phyloP scores from a whole-genome alignment of 1,139 yeast species.

The Suhomyces bribrorum region DNA sequence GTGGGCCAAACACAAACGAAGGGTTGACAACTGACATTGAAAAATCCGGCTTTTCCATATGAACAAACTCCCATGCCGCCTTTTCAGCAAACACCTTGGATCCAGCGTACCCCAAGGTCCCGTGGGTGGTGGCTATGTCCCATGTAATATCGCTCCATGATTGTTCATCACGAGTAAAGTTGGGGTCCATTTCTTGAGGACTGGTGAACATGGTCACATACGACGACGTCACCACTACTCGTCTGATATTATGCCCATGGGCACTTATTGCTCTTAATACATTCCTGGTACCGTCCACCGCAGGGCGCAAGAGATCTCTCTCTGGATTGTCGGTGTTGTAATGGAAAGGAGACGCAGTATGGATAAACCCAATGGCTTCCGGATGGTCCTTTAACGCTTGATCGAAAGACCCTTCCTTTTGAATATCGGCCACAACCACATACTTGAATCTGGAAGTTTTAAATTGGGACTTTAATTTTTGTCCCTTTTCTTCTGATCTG shows the following conservation, averaged over 20 bases:
- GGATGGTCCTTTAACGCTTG: conserved; percentile 30
- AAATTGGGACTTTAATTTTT: conserved; percentile 22
- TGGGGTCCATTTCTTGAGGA: conserved; percentile 10
- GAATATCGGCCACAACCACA: conserved; percentile 33
- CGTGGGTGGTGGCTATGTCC: conserved; percentile 27
- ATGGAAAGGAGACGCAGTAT: conserved; percentile 17
- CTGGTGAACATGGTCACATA: conserved; percentile 42
- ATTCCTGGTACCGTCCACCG: conserved; percentile 27
- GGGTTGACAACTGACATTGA: conserved; percentile 32
- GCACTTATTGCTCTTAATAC: conserved; percentile 34
- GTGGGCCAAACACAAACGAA: conserved; percentile 44
- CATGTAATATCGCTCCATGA: conserved; percentile 45
- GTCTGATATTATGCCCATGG: conserved; percentile 48
- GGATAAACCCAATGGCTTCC: conserved; percentile 22
- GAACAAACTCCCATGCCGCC: conserved; percentile 36
- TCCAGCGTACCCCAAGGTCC: conserved; percentile 24
- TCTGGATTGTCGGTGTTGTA: conserved; percentile 12
- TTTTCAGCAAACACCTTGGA: conserved; percentile 34
- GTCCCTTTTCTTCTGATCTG: conserved; percentile 36
- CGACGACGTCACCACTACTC: conserved; percentile 58
- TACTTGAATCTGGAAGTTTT: conserved; percentile 24
- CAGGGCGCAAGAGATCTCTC: conserved; percentile 16
- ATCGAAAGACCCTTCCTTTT: conserved; percentile 32
- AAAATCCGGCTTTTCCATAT: conserved; percentile 20
- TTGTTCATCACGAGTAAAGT: conserved; percentile 18